Conservation (phyloP, 1,284 basidiomycete genomes). For the Cutaneotrichosporon sp. region DNA sequence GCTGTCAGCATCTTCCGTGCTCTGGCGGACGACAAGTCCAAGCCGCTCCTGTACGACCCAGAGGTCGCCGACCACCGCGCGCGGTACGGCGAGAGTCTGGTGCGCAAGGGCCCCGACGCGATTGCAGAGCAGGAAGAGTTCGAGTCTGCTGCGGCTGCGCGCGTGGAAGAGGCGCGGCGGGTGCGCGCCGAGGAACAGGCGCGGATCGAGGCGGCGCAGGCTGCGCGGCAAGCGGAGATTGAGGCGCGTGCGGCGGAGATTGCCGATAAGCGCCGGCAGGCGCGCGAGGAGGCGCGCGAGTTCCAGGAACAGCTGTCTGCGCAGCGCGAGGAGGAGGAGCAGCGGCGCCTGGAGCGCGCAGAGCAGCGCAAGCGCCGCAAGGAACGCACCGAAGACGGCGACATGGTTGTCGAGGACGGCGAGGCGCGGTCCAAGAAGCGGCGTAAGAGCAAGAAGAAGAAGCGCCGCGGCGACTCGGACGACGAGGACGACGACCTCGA, state of each 20-base stretch:
- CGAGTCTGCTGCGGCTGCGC: constrained; percentile 67
- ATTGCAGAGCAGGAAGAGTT: constrained; percentile 65
- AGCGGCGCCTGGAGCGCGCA: constrained; percentile 32
- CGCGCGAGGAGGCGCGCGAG: constrained; percentile 68
- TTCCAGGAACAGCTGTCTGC: constrained; percentile 47
- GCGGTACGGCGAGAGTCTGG: constrained; percentile 77
- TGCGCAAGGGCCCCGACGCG: constrained; percentile 72
- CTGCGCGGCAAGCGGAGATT: constrained; percentile 36
- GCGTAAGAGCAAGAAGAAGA: constrained; percentile 26
- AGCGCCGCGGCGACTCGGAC: constrained; percentile 25
- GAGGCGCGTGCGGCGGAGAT: constrained; percentile 63
- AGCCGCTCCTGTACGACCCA: constrained; percentile 70
- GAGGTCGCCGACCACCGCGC: constrained; percentile 82
- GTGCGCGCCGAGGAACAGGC: constrained; percentile 45
- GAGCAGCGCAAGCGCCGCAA: constrained; percentile 41
- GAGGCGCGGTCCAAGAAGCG: constrained; percentile 13
- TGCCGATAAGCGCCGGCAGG: constrained; percentile 65
- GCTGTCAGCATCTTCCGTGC: constrained; percentile 83
- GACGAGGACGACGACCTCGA: constrained; percentile 31
- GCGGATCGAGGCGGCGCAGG: constrained; percentile 43
- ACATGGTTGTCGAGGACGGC: constrained; percentile 30
- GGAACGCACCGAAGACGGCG: constrained; percentile 34
- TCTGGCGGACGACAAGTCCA: constrained; percentile 65
- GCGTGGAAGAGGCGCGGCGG: constrained; percentile 63
- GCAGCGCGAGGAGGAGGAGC: constrained; percentile 48